Evolutionary conservation across 2,329 filamentous ascomycete species (phyloP).

Genomic region (Emericellopsis cladophorae): DNA sequence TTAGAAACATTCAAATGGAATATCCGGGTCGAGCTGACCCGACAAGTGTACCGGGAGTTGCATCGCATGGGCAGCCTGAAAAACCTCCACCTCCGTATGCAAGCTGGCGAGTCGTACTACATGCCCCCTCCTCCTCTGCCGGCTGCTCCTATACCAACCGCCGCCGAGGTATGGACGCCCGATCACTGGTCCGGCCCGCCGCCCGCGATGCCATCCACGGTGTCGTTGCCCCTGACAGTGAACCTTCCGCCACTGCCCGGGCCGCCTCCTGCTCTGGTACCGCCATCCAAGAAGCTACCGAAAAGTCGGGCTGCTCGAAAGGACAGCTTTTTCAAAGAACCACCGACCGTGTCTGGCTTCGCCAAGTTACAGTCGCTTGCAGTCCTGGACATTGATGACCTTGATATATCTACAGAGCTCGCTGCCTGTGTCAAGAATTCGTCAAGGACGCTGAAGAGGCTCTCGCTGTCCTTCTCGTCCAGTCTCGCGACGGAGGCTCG

Average conservation of each 20-base stretch:
- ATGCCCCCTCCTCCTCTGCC: slow-evolving; percentile 34
- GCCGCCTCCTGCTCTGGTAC: slow-evolving; percentile 12
- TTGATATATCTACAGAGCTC: slow-evolving; percentile 43
- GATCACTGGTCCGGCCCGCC: slow-evolving; percentile 12
- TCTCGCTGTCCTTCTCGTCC: slow-evolving; percentile 47
- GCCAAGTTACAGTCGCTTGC: slow-evolving; percentile 37
- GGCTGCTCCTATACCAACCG: slow-evolving; percentile 3
- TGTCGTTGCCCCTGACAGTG: slow-evolving; percentile 3
- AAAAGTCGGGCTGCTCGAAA: slow-evolving; percentile 22
- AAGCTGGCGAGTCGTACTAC: slow-evolving; percentile 43
- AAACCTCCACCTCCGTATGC: slow-evolving; percentile 44
- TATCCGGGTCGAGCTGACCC: slow-evolving; percentile 48
- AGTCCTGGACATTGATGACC: slow-evolving; percentile 46
- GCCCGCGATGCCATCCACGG: slow-evolving; percentile 5
- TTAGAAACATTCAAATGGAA: slow-evolving; percentile 37
- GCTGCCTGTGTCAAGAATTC: slow-evolving; percentile 41
- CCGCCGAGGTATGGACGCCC: slow-evolving; percentile 1
- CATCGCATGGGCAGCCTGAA: slow-evolving; percentile 39
- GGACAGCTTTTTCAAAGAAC: slow-evolving; percentile 18
- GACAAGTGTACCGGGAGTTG: slow-evolving; percentile 42
- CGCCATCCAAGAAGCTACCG: slow-evolving; percentile 19
- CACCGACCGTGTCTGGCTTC: slow-evolving; percentile 45
- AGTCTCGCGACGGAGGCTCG: slow-evolving; percentile 29
- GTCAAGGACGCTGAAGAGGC: slow-evolving; percentile 35
- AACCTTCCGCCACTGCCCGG: slow-evolving; percentile 7